These are phyloP conservation scores for Scenedesmus sp. DNA, from an alignment of 163 green algal genomes.

Conservation along the genomic window DNA sequence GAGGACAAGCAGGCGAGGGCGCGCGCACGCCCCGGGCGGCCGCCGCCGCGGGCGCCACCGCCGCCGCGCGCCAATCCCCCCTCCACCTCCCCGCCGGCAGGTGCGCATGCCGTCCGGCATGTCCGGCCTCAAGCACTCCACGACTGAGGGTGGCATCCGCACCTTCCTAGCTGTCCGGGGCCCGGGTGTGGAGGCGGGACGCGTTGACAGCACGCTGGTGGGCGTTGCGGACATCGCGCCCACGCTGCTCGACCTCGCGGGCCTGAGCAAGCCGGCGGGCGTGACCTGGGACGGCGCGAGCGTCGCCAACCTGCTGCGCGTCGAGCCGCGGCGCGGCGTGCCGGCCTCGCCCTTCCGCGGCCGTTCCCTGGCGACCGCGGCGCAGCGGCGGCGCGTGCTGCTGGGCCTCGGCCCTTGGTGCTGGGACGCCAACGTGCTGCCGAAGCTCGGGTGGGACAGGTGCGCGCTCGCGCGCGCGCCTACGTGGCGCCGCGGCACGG, in stretches of 20 bases:
- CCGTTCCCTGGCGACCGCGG: too few species aligned
- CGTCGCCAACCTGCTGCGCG: slow-evolving; percentile 7
- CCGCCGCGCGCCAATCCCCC: too few species aligned
- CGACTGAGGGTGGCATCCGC: slow-evolving; percentile 21
- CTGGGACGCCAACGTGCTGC: too few species aligned
- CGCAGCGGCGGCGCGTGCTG: too few species aligned
- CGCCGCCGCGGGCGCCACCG: too few species aligned
- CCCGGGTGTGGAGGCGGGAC: not conserved
- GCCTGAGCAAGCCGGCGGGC: not conserved
- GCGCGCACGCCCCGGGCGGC: too few species aligned
- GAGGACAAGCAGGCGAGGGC: too few species aligned
- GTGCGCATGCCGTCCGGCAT: slow-evolving; percentile 29
- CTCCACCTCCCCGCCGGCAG: not conserved
- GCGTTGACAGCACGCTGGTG: not conserved
- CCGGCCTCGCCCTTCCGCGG: too few species aligned
- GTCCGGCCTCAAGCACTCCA: not conserved
- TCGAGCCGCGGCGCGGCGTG: not conserved
- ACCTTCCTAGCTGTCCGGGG: slow-evolving; percentile 20
- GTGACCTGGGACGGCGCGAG: slow-evolving; percentile 22
- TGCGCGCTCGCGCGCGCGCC: too few species aligned
- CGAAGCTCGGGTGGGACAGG: too few species aligned
- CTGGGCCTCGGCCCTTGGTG: too few species aligned
- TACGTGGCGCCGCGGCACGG: too few species aligned
- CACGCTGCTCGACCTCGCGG: slow-evolving; percentile 7
- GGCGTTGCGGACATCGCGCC: slow-evolving; percentile 2